phyloP scores from a whole-genome alignment of 1,139 yeast species.

The Suhomyces anneliseae region DNA sequence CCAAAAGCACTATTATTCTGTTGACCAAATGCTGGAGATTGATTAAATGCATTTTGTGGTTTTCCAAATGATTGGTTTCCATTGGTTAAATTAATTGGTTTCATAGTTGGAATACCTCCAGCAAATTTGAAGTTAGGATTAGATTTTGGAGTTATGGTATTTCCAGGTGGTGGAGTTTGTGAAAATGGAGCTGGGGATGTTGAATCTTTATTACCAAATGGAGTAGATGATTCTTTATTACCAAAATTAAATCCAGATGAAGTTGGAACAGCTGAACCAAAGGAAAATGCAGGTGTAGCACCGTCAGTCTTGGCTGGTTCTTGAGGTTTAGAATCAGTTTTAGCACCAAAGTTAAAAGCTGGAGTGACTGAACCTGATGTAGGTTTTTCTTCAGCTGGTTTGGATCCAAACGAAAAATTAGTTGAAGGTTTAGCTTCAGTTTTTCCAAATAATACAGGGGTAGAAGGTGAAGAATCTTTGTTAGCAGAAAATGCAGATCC shows the following conservation, averaged over 20 bases:
- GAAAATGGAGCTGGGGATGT: constrained; percentile 3
- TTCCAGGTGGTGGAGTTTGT: constrained; percentile 1
- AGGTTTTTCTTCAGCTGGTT: background rate
- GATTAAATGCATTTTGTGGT: background rate
- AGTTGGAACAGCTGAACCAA: background rate
- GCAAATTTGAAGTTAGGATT: constrained; percentile 14
- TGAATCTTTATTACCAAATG: constrained; percentile 14
- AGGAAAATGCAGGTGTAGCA: background rate
- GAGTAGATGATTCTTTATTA: constrained; percentile 1
- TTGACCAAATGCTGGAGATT: constrained; percentile 6
- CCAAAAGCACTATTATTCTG: background rate
- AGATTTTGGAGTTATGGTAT: constrained; percentile 7
- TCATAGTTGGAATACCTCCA: constrained; percentile 11
- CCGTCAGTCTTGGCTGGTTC: background rate
- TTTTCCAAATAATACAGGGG: constrained; percentile 7
- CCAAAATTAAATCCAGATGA: constrained; percentile 7
- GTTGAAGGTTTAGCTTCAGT: background rate
- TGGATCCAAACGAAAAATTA: background rate
- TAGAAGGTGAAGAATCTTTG: constrained; percentile 3
- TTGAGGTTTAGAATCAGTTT: background rate
- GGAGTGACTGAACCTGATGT: constrained; percentile 4
- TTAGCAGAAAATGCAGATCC: constrained; percentile 3
- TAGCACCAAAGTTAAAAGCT: constrained; percentile 3
- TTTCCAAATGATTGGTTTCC: constrained; percentile 4
- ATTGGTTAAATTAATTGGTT: constrained; percentile 3